These are phyloP conservation scores for Monosporascus sp. DNA, from an alignment of 2,329 filamentous ascomycete species.

Conservation along the genomic window DNA sequence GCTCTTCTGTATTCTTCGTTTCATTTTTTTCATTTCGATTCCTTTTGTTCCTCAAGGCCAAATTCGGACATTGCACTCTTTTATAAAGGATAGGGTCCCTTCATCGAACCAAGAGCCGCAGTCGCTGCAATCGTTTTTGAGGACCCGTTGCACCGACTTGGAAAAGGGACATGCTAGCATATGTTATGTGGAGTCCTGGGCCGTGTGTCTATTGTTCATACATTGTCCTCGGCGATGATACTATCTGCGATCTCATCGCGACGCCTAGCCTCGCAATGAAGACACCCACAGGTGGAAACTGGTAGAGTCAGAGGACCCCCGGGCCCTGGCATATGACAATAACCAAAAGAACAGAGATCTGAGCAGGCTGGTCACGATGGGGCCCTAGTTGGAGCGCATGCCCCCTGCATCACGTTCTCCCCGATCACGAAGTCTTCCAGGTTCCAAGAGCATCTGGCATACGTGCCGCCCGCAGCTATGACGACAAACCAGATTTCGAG, in stretches of 20 bases:
- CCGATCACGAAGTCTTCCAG: conserved; percentile 5
- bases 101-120: too few species aligned
- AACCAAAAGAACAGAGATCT: conserved; percentile 47
- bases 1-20: background rate
- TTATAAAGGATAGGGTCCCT: too few species aligned
- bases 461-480: conserved; percentile 20
- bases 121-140: too few species aligned
- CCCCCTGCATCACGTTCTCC: conserved; percentile 6
- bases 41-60: background rate
- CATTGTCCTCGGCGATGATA: too few species aligned
- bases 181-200: too few species aligned
- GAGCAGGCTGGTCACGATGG: conserved; percentile 30
- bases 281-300: conserved; percentile 17
- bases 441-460: conserved; percentile 9
- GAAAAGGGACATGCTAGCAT: too few species aligned
- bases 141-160: too few species aligned
- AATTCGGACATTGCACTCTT: background rate
- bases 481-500: conserved; percentile 19
- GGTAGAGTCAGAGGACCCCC: conserved; percentile 19
- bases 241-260: too few species aligned
- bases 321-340: conserved; percentile 25
- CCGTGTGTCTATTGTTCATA: too few species aligned
- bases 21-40: background rate
- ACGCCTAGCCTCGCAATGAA: conserved; percentile 20
- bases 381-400: conserved; percentile 2